These are phyloP conservation scores for Lyophyllum atratum DNA, from an alignment of 768 basidiomycete genomes.

Conservation along the genomic window DNA sequence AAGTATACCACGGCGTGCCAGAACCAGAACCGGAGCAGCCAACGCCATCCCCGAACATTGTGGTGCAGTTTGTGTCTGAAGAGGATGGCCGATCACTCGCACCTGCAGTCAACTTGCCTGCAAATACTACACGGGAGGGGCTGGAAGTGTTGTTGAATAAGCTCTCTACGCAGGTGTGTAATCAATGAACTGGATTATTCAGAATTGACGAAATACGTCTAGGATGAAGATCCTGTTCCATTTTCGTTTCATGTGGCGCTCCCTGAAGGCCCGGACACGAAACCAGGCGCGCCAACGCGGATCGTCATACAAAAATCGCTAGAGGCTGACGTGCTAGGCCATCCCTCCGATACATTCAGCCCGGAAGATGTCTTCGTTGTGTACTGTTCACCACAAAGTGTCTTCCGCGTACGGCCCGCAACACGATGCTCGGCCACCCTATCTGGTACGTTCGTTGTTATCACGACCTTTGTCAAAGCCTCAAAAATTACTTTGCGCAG, in stretches of 20 bases:
- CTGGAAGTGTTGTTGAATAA: slow-evolving; percentile 91
- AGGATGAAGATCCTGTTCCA: slow-evolving; percentile 89
- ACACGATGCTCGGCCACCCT: slow-evolving; percentile 93
- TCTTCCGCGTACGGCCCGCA: slow-evolving; percentile 92
- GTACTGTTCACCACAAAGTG: slow-evolving; percentile 92
- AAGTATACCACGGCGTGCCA: slow-evolving; percentile 75
- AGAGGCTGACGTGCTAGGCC: slow-evolving; percentile 75
- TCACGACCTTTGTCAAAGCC: not conserved
- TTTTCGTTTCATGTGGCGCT: slow-evolving; percentile 87
- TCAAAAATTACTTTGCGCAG: slow-evolving; percentile 37
- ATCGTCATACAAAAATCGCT: slow-evolving; percentile 86
- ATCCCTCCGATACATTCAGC: slow-evolving; percentile 71
- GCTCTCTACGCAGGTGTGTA: slow-evolving; percentile 68
- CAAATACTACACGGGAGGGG: slow-evolving; percentile 81
- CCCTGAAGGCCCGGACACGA: slow-evolving; percentile 52
- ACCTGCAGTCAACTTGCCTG: slow-evolving; percentile 86
- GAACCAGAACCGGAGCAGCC: slow-evolving; percentile 57
- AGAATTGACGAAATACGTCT: slow-evolving; percentile 19
- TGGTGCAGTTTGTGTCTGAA: slow-evolving; percentile 92
- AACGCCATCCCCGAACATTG: slow-evolving; percentile 58
- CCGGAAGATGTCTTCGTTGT: slow-evolving; percentile 88
- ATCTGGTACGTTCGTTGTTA: slow-evolving; percentile 52
- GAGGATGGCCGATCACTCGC: slow-evolving; percentile 82
- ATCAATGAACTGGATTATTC: slow-evolving; percentile 3
- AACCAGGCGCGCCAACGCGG: slow-evolving; percentile 65